Percentiles rank a stretch among this genome's conserved stretches.
These are phyloP conservation scores for Botrytis hyacinthi DNA, from an alignment of 2,329 filamentous ascomycete species.

Conservation along the genomic window DNA sequence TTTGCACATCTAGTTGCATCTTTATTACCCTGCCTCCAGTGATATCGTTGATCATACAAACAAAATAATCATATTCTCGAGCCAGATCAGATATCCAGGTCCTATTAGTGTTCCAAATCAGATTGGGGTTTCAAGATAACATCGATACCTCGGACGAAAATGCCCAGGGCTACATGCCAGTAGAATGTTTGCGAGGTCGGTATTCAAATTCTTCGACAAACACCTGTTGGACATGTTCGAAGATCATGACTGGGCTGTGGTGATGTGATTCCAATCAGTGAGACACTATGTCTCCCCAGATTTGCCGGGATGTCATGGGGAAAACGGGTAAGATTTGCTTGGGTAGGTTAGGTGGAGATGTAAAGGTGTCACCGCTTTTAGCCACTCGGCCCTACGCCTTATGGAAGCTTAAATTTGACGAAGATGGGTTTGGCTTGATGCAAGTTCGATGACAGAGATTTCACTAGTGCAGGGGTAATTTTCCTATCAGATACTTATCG, in stretches of 20 bases:
- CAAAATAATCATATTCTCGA: not conserved
- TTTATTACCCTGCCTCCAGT: not conserved
- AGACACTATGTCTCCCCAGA: constrained; percentile 4
- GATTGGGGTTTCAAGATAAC: not conserved
- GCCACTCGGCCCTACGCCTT: constrained; percentile 16
- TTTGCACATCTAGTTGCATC: not conserved
- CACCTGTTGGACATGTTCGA: not conserved
- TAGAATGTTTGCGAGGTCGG: not conserved
- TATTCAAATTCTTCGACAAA: not conserved
- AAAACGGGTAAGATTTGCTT: constrained; percentile 2
- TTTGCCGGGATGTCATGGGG: constrained; percentile 1
- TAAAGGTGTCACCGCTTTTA: constrained; percentile 14
- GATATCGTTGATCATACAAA: not conserved
- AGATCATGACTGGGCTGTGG: constrained; percentile 9
- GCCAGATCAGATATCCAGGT: not conserved
- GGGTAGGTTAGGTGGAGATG: constrained; percentile 4
- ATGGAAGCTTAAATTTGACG: constrained; percentile 17
- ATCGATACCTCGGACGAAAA: not conserved
- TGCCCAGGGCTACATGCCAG: not conserved
- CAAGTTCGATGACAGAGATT: constrained; percentile 14
- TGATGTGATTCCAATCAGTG: not conserved
- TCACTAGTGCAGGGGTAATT: constrained; percentile 13
- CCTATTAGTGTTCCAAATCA: not conserved
- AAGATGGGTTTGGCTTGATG: constrained; percentile 6
- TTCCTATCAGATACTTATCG: constrained; percentile 16